Percentiles rank a stretch among this genome's conserved stretches.
These are phyloP conservation scores for Lichtheimia corymbifera DNA, from an alignment of 371 early-diverging fungal species.

Conservation along the genomic window DNA sequence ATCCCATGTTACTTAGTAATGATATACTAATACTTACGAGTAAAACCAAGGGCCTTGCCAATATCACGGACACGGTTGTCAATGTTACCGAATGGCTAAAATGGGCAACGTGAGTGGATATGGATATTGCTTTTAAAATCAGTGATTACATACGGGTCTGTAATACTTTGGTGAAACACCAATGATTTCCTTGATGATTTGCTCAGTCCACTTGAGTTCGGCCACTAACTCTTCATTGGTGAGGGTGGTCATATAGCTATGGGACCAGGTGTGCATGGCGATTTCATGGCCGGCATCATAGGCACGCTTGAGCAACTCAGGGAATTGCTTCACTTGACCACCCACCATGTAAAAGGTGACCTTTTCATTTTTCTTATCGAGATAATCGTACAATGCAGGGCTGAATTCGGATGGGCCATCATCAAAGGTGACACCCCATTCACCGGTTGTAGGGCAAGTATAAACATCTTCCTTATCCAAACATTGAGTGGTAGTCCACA, in stretches of 20 bases:
- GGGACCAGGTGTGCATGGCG: constrained; percentile 63
- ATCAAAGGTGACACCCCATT: constrained; percentile 53
- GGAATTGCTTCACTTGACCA: constrained; percentile 49
- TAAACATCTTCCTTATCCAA: constrained; percentile 46
- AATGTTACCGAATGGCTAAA: constrained; percentile 48
- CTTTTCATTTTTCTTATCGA: constrained; percentile 33
- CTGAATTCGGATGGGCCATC: constrained; percentile 44
- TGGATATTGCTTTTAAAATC: constrained; percentile 7
- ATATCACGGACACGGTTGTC: constrained; percentile 56
- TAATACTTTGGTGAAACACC: constrained; percentile 63
- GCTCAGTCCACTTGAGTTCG: constrained; percentile 65
- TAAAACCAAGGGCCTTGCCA: constrained; percentile 45
- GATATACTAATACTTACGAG: constrained; percentile 20
- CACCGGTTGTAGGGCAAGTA: constrained; percentile 48
- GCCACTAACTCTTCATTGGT: constrained; percentile 64
- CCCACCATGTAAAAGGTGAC: constrained; percentile 63
- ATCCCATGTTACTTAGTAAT: neutral
- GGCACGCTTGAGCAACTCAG: constrained; percentile 39
- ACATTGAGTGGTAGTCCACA: constrained; percentile 60
- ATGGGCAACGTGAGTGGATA: neutral
- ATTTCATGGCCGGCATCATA: constrained; percentile 52
- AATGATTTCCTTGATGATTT: constrained; percentile 60
- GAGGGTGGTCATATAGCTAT: constrained; percentile 59
- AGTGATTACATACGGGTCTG: constrained; percentile 36
- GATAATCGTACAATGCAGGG: constrained; percentile 39